Evolutionary conservation across 495 filamentous ascomycete genomes (phyloP).

Genomic region (Talaromyces wortmannii): DNA sequence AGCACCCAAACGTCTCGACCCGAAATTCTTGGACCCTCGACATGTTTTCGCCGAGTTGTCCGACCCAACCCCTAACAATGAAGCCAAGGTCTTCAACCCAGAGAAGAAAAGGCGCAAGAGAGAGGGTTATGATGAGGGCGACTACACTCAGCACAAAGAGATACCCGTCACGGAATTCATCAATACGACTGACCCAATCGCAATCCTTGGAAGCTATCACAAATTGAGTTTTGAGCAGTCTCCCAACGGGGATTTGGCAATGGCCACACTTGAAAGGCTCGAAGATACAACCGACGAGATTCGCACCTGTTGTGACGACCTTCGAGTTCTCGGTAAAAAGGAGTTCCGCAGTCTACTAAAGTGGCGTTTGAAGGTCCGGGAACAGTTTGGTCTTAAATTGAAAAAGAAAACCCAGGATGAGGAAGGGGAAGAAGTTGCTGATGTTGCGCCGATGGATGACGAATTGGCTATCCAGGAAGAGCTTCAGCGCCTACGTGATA

Average conservation of each 20-base stretch:
- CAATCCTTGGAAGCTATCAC: conserved; percentile 87
- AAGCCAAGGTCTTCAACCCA: conserved; percentile 96
- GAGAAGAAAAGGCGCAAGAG: conserved; percentile 95
- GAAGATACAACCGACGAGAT: conserved; percentile 94
- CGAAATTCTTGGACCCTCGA: conserved; percentile 83
- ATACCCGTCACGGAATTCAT: conserved; percentile 86
- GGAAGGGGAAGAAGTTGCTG: conserved; percentile 67
- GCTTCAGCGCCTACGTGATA: conserved; percentile 71
- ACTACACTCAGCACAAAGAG: conserved; percentile 89
- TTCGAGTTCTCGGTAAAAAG: conserved; percentile 86
- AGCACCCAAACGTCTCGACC: conserved; percentile 88
- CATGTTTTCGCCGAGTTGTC: conserved; percentile 93
- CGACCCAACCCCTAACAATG: conserved; percentile 85
- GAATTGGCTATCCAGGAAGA: conserved; percentile 86
- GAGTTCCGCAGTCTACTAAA: conserved; percentile 90
- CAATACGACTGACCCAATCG: conserved; percentile 88
- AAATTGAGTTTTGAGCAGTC: conserved; percentile 73
- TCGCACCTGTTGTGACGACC: conserved; percentile 73
- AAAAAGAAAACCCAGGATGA: conserved; percentile 57
- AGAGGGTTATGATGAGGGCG: conserved; percentile 94
- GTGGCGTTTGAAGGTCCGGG: conserved; percentile 86
- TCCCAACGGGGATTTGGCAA: conserved; percentile 73
- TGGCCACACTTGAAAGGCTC: conserved; percentile 77
- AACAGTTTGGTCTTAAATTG: conserved; percentile 78
- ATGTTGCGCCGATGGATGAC: conserved; percentile 86